phyloP scores from a whole-genome alignment of 176 grass and related monocot species.

The Pontederia paniculata region DNA sequence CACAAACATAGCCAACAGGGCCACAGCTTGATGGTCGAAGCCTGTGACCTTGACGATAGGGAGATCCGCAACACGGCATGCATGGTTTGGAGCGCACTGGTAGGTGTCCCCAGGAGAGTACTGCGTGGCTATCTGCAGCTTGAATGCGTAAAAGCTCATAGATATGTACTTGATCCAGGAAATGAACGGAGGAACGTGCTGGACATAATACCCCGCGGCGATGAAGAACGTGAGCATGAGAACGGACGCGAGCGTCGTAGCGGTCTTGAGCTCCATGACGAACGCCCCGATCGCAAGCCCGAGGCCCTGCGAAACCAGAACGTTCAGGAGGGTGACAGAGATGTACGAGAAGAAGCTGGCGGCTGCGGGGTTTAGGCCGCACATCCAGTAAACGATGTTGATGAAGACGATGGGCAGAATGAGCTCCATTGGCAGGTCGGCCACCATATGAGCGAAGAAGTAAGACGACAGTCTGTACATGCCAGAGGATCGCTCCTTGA shows the following conservation, averaged over 20 bases:
- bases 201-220: conserved; percentile 28
- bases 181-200: conserved; percentile 24
- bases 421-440: conserved; percentile 41
- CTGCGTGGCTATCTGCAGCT: conserved; percentile 25
- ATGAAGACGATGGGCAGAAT: conserved; percentile 26
- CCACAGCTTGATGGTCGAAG: conserved; percentile 4
- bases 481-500: conserved; percentile 31
- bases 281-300: conserved; percentile 37
- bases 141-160: conserved; percentile 30
- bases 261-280: conserved; percentile 34
- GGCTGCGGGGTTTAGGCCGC: conserved; percentile 13
- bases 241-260: conserved; percentile 23
- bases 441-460: conserved; percentile 20
- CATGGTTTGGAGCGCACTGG: conserved; percentile 16
- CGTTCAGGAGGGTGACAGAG: conserved; percentile 15
- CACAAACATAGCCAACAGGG: conserved; percentile 5
- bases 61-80: conserved; percentile 23
- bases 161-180: conserved; percentile 36
- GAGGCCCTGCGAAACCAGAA: conserved; percentile 27
- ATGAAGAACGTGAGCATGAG: conserved; percentile 25
- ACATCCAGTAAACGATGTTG: conserved; percentile 42
- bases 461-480: conserved; percentile 40
- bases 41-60: conserved; percentile 22
- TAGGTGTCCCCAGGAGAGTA: conserved; percentile 18
- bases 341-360: conserved; percentile 22